These are phyloP conservation scores for Monosporascus sp. DNA, from an alignment of 2,329 filamentous ascomycete genomes.

Conservation along the genomic window DNA sequence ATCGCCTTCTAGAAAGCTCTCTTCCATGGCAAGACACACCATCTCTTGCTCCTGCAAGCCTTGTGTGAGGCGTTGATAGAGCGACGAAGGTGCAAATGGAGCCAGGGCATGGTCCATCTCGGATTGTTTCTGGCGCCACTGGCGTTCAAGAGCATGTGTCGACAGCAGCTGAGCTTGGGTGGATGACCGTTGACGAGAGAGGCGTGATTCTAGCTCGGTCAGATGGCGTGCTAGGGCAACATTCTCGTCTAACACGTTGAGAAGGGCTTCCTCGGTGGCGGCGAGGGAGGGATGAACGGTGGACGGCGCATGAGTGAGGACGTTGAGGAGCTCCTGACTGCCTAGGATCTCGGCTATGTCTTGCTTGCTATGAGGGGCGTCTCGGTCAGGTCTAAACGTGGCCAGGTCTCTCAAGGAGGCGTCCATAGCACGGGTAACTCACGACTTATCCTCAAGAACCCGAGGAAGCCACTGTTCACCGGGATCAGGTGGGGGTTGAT, in stretches of 20 bases:
- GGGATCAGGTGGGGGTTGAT: slow-evolving; percentile 46
- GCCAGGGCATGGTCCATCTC: slow-evolving; percentile 83
- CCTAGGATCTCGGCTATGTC: slow-evolving; percentile 69
- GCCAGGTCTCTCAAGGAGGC: too few species aligned
- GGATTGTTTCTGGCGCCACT: slow-evolving; percentile 82
- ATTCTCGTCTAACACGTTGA: slow-evolving; percentile 64
- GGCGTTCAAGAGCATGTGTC: slow-evolving; percentile 81
- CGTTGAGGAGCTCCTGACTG: slow-evolving; percentile 60
- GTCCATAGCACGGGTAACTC: slow-evolving; percentile 18
- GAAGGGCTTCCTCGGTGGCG: slow-evolving; percentile 60
- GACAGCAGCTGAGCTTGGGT: slow-evolving; percentile 79
- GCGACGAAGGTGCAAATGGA: slow-evolving; percentile 77
- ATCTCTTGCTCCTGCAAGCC: slow-evolving; percentile 77
- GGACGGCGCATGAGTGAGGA: slow-evolving; percentile 63
- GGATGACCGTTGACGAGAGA: slow-evolving; percentile 57
- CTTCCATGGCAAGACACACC: slow-evolving; percentile 78
- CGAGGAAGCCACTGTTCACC: slow-evolving; percentile 75
- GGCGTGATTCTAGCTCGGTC: slow-evolving; percentile 51
- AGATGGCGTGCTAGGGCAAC: slow-evolving; percentile 62
- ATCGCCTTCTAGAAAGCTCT: slow-evolving; percentile 75
- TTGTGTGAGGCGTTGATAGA: slow-evolving; percentile 77
- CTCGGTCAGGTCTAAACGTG: too few species aligned
- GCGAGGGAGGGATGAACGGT: slow-evolving; percentile 69
- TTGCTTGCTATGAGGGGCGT: slow-evolving; percentile 54
- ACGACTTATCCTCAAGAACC: slow-evolving; percentile 78